Evolutionary conservation across 768 basidiomycete species (phyloP).

Genomic region (Tulasnella sp.): DNA sequence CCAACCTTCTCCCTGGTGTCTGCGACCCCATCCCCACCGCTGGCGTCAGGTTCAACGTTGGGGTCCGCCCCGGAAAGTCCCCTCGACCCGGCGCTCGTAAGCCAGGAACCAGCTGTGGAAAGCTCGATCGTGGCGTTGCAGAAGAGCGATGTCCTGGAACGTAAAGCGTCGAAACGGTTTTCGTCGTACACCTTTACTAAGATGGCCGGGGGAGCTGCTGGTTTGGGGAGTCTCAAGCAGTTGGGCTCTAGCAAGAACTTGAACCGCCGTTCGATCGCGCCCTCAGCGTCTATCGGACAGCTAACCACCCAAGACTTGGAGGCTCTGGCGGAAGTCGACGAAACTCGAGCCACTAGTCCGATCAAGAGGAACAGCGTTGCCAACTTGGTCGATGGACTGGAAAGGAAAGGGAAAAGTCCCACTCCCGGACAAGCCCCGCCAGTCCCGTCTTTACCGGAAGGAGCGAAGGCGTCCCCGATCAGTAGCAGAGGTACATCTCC

Average conservation of each 20-base stretch:
- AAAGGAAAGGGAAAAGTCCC: not conserved
- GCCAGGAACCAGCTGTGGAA: constrained; percentile 45
- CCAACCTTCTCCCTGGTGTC: constrained; percentile 17
- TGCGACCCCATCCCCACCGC: constrained; percentile 28
- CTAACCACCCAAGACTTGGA: constrained; percentile 62
- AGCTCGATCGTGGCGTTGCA: constrained; percentile 81
- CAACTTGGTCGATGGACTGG: not conserved
- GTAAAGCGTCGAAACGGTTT: constrained; percentile 91
- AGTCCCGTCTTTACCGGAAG: not conserved
- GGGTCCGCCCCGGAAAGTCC: constrained; percentile 23
- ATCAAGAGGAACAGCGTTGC: constrained; percentile 28
- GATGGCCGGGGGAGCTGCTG: constrained; percentile 56
- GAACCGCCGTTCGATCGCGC: constrained; percentile 44
- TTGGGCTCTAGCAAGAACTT: constrained; percentile 23
- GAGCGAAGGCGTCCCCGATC: not conserved
- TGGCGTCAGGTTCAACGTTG: not conserved
- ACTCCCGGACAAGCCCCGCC: not conserved
- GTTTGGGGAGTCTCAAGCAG: constrained; percentile 23
- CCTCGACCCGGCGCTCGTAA: constrained; percentile 18
- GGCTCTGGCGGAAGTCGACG: constrained; percentile 63
- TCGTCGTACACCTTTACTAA: constrained; percentile 90
- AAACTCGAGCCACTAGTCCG: constrained; percentile 20
- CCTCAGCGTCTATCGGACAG: constrained; percentile 32
- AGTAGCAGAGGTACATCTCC: not conserved
- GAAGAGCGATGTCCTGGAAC: constrained; percentile 72